phyloP scores from a whole-genome alignment of 148 eudicot species.

The Persicaria tinctoria region DNA sequence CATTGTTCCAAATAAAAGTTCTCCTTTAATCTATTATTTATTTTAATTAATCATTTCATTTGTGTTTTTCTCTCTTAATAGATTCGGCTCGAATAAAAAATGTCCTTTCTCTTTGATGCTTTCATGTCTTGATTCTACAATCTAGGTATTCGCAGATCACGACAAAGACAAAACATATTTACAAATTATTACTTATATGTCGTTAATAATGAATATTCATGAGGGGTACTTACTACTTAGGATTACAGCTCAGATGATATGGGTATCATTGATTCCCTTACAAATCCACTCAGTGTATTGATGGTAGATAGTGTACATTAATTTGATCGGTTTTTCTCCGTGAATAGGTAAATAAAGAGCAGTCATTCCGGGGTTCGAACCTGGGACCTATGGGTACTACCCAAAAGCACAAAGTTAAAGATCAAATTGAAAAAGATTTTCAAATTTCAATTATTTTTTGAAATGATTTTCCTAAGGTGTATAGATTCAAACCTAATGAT shows the following conservation, averaged over 20 bases:
- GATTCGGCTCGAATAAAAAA: neutral
- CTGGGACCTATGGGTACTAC: no score
- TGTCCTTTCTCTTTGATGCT: neutral
- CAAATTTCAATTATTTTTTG: neutral
- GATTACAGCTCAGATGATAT: neutral
- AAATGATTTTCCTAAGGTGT: no score
- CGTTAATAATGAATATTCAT: neutral
- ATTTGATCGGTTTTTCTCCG: no score
- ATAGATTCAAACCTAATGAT: no score
- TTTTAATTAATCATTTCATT: neutral
- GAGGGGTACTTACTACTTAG: neutral
- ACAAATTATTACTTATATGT: neutral
- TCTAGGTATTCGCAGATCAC: neutral
- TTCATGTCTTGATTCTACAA: neutral
- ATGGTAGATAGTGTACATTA: no score
- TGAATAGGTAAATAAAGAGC: no score
- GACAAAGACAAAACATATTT: neutral
- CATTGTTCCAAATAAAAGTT: neutral
- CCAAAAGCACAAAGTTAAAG: no score
- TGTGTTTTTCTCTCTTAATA: neutral
- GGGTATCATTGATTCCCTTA: neutral
- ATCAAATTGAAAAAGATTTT: neutral
- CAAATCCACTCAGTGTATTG: no score
- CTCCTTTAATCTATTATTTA: neutral
- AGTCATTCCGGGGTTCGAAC: no score